Evolutionary conservation across 768 basidiomycete species (phyloP), one percentile per base, ranked within the genome.

Genomic region (Mycena galericulata): DNA sequence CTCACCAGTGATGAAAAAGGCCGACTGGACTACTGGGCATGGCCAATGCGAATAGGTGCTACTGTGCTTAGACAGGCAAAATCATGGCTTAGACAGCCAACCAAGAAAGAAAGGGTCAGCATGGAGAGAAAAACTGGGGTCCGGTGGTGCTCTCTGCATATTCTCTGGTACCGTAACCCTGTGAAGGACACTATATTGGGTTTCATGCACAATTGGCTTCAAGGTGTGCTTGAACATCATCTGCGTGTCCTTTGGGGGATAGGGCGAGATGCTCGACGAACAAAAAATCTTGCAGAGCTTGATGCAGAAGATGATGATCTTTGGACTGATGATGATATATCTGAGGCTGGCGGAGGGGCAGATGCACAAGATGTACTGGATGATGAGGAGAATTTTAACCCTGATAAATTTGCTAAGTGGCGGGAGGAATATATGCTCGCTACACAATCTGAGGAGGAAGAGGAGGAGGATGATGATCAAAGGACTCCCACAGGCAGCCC

Each of bases 141-240:
- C 8, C 54, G 74, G 7, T 69, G 62, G 62, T 70, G 65, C n/a
- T 54, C 68, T 30, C n/a, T 74, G 10, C 66, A 72, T 62, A 26
- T 66, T 15, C 45, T 76, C 20, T 53, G 34, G 18, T 71, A 75
- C 32, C 72, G 71, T 43, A 54, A 76, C 46, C 71, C 75, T 26
- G 66, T 75, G 2, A 40, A 46, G 1, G 54, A 68, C 68, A 51
- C 59, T 69, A 36, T 61, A 30, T 24, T 60, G n/a, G 60, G 57
- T 34, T 62, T 62, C 20, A 62, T 62, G 60, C 60, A 62, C 38
- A 62, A 62, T 27, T 62, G 61, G 61, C 50, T 53, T 45, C 29
- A 20, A 15, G 50, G 61, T 43, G 50, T 62, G 5, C 61, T 62
- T 53, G 27, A 43, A 45, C 61, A 62, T 22, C 61, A 53, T 6